phyloP scores from a whole-genome alignment of 768 basidiomycete genomes.

The Mycena maculata region DNA sequence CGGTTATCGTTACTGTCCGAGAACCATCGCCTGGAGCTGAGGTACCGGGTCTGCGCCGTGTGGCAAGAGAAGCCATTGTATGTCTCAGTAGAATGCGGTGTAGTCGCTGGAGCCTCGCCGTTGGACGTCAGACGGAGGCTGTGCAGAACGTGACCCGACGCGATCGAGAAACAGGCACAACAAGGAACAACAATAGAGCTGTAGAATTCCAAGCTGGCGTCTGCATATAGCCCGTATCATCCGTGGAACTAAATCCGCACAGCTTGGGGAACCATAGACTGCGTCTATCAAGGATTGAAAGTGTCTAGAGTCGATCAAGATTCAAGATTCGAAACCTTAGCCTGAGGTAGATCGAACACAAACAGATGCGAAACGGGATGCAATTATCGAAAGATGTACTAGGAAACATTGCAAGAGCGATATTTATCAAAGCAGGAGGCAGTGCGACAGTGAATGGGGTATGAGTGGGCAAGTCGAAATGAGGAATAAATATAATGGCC shows the following conservation, averaged over 20 bases:
- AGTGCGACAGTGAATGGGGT: conserved; percentile 17
- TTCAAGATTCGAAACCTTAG: neutral
- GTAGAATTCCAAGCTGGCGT: no score
- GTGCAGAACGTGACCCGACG: no score
- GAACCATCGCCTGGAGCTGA: conserved; percentile 64
- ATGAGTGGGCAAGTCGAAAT: conserved; percentile 5
- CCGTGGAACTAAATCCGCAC: no score
- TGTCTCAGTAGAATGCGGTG: no score
- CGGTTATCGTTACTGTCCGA: conserved; percentile 62
- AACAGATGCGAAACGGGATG: conserved; percentile 1
- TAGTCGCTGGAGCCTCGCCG: no score
- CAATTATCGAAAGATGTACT: conserved; percentile 22
- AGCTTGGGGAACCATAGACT: no score
- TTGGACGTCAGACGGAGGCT: no score
- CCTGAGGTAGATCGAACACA: no score
- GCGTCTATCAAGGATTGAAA: no score
- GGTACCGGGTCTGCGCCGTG: conserved; percentile 47
- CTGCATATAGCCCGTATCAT: no score
- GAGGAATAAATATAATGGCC: conserved; percentile 6
- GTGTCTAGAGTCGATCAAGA: neutral
- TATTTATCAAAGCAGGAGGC: conserved; percentile 21
- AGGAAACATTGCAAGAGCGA: neutral
- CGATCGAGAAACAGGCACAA: no score
- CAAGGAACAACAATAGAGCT: no score
- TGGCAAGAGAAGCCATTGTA: conserved; percentile 27